Evolutionary conservation across 2,329 filamentous ascomycete genomes (phyloP).

Genomic region (Botrytis galanthina): DNA sequence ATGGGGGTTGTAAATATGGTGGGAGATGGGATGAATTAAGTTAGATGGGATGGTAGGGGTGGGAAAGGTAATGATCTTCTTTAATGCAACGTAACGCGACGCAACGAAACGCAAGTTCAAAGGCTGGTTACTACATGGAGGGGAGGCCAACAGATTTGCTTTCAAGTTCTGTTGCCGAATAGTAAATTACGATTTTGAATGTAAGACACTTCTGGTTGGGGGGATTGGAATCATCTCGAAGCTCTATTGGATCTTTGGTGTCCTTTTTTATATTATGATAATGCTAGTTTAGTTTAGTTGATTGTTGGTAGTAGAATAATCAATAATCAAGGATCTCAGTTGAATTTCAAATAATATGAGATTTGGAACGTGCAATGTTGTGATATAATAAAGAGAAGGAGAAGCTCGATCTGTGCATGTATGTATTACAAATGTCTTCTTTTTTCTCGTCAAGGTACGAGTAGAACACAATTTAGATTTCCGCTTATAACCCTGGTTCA

Average conservation of each 20-base stretch:
- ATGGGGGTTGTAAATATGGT: background rate
- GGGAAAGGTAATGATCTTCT: background rate
- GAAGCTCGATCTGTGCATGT: background rate
- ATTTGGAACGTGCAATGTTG: background rate
- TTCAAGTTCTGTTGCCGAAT: background rate
- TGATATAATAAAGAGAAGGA: background rate
- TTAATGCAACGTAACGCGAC: background rate
- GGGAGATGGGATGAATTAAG: background rate
- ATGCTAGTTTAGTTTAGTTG: background rate
- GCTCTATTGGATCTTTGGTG: background rate
- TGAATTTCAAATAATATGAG: background rate
- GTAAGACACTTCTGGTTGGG: conserved; percentile 7
- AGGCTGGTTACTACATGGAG: background rate
- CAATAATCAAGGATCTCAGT: too few relatives aligned
- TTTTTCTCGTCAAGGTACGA: background rate
- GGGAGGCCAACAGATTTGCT: background rate
- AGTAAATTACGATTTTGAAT: background rate
- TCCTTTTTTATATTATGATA: background rate
- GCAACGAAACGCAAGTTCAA: background rate
- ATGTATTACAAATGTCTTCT: background rate
- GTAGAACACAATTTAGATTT: background rate
- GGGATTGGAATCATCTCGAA: too few relatives aligned
- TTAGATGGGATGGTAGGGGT: background rate
- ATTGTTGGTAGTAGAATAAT: background rate
- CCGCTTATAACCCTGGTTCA: too few relatives aligned